Evolutionary conservation across 1,284 basidiomycete species (phyloP), one percentile per base, ranked within the genome.

Genomic region (Neotropicomus parvogracilis): DNA sequence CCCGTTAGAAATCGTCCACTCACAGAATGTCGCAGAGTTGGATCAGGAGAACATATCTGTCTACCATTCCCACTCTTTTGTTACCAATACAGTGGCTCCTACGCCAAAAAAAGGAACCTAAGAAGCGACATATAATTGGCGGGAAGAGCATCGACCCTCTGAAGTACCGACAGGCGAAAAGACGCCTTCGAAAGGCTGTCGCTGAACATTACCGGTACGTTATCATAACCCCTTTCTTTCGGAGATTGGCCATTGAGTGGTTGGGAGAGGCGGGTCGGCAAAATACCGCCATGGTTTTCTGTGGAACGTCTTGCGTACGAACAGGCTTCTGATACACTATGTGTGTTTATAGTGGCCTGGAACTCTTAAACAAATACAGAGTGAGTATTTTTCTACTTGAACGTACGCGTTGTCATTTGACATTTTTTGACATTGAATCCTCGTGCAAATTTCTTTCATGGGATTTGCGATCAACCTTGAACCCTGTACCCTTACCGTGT

Each of bases 331-430:
- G 40, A 62, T 35, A 29, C 16, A 2, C 11, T n/a, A 20, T 12
- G 16, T 40, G 20, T 34, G 6, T 53, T 16, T 32, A 40, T 48
- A 85, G 84, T 6, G 83, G 76, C 6, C 67, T 90, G 17, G 91
- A 97, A 64, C 70, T 88, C 36, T 71, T 97, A 49, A 88, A 91
- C 56, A 93, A 94, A 61, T 95, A 91, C 67, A 77, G 90, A 28
- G 90, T 90, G 58, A 52, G 84, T 3, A 8, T 43, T 29, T 35
- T 20, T 24, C 13, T 31, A 16, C 11, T 7, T 37, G 11, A 12
- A 16, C 6, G n/a, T 19, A 32, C 9, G 5, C 27, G 16, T 17
- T 28, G 14, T 71, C 9, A 27, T 19, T 40, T 49, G 16, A 40
- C 31, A 14, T 19, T 38, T 21, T 14, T 27, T n/a, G n/a, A n/a